Evolutionary conservation across 2,329 filamentous ascomycete genomes (phyloP).

Genomic region (Chaetomium olivaceum): DNA sequence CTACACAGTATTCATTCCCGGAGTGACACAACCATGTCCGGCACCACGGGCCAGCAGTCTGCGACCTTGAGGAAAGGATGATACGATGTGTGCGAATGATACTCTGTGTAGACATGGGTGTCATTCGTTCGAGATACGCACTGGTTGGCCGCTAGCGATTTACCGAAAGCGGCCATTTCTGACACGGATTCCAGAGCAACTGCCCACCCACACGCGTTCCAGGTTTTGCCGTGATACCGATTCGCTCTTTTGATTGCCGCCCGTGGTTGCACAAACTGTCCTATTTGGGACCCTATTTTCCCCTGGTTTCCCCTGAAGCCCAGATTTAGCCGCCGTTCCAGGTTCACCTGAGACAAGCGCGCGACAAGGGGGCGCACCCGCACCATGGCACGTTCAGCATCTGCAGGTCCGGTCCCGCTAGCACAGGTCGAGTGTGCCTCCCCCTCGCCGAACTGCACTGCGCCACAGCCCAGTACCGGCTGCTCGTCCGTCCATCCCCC

Average conservation of each 20-base stretch:
- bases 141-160: too few species aligned
- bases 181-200: too few species aligned
- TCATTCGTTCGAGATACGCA: too few species aligned
- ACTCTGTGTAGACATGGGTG: too few species aligned
- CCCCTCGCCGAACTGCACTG: not conserved
- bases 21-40: too few species aligned
- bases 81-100: too few species aligned
- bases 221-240: not conserved
- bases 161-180: too few species aligned
- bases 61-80: too few species aligned
- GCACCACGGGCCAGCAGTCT: too few species aligned
- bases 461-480: slow-evolving; percentile 2
- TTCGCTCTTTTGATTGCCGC: not conserved
- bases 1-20: too few species aligned
- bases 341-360: slow-evolving; percentile 17
- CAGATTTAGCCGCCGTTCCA: slow-evolving; percentile 16
- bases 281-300: too few species aligned
- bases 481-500: not conserved
- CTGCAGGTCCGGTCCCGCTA: slow-evolving; percentile 2
- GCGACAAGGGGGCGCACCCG: slow-evolving; percentile 3
- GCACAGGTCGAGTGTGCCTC: not conserved
- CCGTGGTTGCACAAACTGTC: slow-evolving; percentile 5
- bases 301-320: not conserved
- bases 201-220: too few species aligned
- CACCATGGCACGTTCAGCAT: not conserved